phyloP scores from a whole-genome alignment of 331 rosid genomes.

The Telfairia occidentalis region DNA sequence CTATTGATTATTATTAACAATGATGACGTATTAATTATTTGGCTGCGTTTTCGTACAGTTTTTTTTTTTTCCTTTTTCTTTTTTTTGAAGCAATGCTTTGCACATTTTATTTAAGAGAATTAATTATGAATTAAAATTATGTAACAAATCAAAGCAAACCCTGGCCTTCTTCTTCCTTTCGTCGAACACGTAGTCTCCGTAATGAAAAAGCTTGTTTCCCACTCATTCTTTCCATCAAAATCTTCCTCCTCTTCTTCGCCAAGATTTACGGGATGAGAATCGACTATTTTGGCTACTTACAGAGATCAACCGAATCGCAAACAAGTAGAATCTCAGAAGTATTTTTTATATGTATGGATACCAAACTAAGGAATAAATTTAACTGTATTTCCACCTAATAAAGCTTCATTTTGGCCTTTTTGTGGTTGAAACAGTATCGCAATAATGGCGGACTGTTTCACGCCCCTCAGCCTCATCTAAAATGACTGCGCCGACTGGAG shows the following conservation, averaged over 20 bases:
- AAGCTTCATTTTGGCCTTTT: not conserved
- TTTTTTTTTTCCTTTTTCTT: no score
- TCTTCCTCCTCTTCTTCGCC: not conserved
- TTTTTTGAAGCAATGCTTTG: no score
- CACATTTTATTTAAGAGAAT: not conserved
- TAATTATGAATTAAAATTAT: not conserved
- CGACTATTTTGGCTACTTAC: not conserved
- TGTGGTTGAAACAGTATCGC: not conserved
- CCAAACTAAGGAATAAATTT: not conserved
- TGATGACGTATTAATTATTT: not conserved
- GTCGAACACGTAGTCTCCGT: conserved; percentile 8
- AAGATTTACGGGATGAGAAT: not conserved
- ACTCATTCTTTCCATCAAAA: not conserved
- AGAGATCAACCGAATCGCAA: not conserved
- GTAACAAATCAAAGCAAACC: not conserved
- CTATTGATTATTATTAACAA: not conserved
- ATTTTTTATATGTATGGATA: not conserved
- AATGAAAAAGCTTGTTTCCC: not conserved
- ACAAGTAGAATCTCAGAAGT: not conserved
- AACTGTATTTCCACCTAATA: not conserved
- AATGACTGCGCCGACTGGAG: not conserved
- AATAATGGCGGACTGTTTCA: conserved; percentile 3
- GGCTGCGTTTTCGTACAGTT: not conserved
- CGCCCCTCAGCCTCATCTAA: not conserved
- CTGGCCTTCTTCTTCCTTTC: conserved; percentile 1